Evolutionary conservation across 73 alveolate genomes (phyloP).

Genomic region (Durusdinium trenchii): DNA sequence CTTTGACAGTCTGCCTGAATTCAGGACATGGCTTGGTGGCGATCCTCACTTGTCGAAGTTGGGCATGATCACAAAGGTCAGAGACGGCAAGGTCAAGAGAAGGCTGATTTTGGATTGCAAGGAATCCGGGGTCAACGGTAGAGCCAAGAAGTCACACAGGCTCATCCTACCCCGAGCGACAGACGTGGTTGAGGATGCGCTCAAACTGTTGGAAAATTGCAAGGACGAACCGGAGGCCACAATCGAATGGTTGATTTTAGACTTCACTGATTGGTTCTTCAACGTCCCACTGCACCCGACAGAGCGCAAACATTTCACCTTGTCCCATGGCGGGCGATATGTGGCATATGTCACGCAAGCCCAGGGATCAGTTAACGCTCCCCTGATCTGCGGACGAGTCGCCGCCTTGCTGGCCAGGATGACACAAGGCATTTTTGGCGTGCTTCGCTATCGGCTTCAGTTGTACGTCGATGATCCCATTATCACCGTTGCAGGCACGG

Average conservation of each 20-base stretch:
- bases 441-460: neutral
- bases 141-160: neutral
- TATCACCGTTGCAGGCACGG: neutral
- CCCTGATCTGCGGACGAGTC: constrained; percentile 37
- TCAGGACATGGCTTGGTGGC: neutral
- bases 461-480: constrained; percentile 47
- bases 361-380: constrained; percentile 56
- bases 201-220: neutral
- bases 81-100: neutral
- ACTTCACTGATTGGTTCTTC: constrained; percentile 57
- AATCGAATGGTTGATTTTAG: constrained; percentile 2
- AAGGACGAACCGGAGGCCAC: neutral
- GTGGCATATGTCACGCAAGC: constrained; percentile 25
- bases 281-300: constrained; percentile 3
- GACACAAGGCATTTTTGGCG: neutral
- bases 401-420: constrained; percentile 23
- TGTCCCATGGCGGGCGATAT: neutral
- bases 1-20: neutral
- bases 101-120: constrained; percentile 22
- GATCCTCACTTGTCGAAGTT: constrained; percentile 16
- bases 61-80: constrained; percentile 55
- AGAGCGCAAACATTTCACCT: constrained; percentile 19
- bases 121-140: neutral
- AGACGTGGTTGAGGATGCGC: constrained; percentile 31
- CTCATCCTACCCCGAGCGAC: neutral